These are phyloP conservation scores for Monosporascus sp. DNA, from an alignment of 2,329 filamentous ascomycete genomes.

Conservation along the genomic window DNA sequence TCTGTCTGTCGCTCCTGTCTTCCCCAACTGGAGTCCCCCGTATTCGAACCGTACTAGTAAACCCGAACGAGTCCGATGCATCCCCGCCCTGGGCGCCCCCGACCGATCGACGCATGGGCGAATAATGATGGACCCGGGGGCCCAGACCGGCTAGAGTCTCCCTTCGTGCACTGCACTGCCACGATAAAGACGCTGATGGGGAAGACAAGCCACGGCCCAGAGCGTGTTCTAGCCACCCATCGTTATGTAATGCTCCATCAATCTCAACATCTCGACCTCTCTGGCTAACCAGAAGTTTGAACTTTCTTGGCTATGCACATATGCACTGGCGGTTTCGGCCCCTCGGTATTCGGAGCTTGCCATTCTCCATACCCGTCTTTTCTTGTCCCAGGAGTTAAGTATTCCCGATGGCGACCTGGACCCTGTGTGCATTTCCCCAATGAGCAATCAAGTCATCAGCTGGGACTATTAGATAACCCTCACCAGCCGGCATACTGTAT, in stretches of 20 bases:
- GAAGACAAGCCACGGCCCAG: background rate
- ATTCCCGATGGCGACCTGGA: background rate
- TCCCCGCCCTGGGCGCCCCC: background rate
- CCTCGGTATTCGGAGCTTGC: background rate
- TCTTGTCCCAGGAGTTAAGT: background rate
- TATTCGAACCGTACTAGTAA: background rate
- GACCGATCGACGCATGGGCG: background rate
- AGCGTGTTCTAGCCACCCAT: background rate
- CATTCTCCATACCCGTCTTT: background rate
- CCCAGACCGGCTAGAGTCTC: too few relatives aligned
- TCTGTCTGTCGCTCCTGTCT: too few relatives aligned
- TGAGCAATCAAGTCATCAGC: too few relatives aligned
- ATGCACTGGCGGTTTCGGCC: background rate
- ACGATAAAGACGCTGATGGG: background rate
- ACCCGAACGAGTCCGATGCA: background rate
- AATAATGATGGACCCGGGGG: background rate
- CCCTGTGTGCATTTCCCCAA: too few relatives aligned
- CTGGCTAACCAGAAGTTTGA: too few relatives aligned
- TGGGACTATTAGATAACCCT: too few relatives aligned
- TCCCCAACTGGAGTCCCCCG: background rate
- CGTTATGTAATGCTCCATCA: background rate
- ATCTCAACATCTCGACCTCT: background rate
- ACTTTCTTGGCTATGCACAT: too few relatives aligned
- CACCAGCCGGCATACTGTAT: too few relatives aligned
- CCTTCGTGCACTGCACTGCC: too few relatives aligned